Conservation (phyloP, 2,329 filamentous ascomycete genomes). For the Ceratocystis variospora region DNA sequence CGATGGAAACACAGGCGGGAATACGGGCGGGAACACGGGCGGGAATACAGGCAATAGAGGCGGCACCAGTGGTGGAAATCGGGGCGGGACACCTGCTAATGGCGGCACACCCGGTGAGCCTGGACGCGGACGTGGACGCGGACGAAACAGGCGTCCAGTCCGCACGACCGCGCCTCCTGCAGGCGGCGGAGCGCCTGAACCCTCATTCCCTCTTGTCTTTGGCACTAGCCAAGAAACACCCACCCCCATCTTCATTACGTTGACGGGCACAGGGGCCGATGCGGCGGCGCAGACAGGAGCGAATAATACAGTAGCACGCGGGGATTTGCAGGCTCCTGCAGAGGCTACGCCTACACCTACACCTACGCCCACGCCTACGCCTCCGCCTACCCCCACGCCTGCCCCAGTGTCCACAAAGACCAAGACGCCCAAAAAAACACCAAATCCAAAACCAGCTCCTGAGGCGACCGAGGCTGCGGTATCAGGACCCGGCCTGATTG, state of each 20-base stretch:
- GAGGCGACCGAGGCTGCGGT: neutral
- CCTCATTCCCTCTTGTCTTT: neutral
- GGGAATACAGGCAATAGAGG: neutral
- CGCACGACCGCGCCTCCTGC: slow-evolving; percentile 11
- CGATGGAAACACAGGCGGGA: neutral
- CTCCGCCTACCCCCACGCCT: neutral
- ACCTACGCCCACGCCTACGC: slow-evolving; percentile 1
- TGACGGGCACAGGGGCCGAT: neutral
- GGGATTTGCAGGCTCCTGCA: neutral
- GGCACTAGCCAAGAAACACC: slow-evolving; percentile 11
- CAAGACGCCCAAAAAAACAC: neutral
- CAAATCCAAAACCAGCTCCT: neutral
- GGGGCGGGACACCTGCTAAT: neutral
- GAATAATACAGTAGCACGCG: neutral
- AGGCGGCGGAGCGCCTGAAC: neutral
- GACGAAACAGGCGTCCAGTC: slow-evolving; percentile 1
- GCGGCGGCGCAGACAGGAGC: neutral
- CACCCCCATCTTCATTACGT: slow-evolving; percentile 15
- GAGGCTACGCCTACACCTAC: neutral
- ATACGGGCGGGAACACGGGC: slow-evolving; percentile 1
- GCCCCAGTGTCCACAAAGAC: neutral
- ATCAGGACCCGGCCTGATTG: neutral
- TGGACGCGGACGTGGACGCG: neutral
- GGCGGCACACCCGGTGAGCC: neutral
- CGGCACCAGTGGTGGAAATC: neutral